Percentiles rank a stretch among this genome's conserved stretches.
phyloP scores from a whole-genome alignment of 1,284 basidiomycete genomes.

The Blastosporella zonata region DNA sequence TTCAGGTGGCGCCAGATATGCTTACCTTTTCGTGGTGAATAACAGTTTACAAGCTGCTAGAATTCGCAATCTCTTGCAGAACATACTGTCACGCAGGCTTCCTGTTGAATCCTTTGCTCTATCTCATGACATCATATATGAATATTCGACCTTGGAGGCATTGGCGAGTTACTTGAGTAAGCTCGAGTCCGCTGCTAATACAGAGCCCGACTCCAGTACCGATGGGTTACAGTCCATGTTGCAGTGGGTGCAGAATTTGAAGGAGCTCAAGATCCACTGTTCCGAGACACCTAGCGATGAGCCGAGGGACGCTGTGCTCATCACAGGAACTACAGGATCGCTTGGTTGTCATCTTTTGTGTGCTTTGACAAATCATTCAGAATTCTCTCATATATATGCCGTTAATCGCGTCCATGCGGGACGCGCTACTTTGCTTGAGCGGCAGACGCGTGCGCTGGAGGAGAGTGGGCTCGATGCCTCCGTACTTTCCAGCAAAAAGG shows the following conservation, averaged over 20 bases:
- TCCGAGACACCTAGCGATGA: not conserved
- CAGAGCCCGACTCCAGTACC: not conserved
- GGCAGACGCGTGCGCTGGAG: not conserved
- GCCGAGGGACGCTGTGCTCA: not conserved
- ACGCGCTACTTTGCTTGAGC: not conserved
- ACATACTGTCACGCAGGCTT: not conserved
- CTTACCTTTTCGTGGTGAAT: not conserved
- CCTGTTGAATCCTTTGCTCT: not conserved
- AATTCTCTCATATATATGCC: conserved; percentile 5
- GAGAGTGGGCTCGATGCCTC: conserved; percentile 2
- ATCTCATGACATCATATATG: not conserved
- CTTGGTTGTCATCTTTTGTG: conserved; percentile 7
- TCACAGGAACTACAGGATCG: conserved; percentile 11
- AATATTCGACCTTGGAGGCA: not conserved
- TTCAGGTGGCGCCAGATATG: too few species aligned
- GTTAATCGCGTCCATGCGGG: conserved; percentile 5
- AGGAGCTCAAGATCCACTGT: too few species aligned
- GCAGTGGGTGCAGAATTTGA: not conserved
- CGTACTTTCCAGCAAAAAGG: not conserved
- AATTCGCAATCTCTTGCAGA: conserved; percentile 1
- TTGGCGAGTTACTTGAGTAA: not conserved
- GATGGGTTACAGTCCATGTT: not conserved
- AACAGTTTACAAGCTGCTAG: conserved; percentile 3
- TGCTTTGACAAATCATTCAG: not conserved
- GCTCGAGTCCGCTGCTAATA: not conserved